A percentile compares a stretch with the other conserved stretches of the same genome.
Conservation (phyloP, 495 filamentous ascomycete species). For the Penicillium steckii region DNA sequence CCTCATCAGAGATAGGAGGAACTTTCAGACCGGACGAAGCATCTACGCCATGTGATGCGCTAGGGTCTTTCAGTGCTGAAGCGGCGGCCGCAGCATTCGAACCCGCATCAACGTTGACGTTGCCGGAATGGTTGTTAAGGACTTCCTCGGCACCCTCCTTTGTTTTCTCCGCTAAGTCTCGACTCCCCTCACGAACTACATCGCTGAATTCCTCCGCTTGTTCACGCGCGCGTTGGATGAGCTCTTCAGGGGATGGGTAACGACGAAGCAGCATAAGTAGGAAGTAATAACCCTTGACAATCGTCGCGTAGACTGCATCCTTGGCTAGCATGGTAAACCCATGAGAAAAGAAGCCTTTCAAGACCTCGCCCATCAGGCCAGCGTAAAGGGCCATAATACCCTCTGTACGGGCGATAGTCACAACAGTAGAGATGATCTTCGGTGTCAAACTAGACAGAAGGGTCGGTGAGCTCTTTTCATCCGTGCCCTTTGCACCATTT, state of each 20-base stretch:
- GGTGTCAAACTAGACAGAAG: constrained; percentile 27
- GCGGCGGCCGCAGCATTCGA: constrained; percentile 21
- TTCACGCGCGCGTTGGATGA: constrained; percentile 42
- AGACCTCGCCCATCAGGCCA: constrained; percentile 71
- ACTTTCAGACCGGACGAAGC: constrained; percentile 22
- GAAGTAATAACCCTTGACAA: constrained; percentile 66
- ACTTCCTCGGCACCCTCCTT: constrained; percentile 27
- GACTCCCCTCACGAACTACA: constrained; percentile 42
- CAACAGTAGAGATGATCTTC: constrained; percentile 62
- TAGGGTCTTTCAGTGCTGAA: background rate
- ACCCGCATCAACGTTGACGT: constrained; percentile 36
- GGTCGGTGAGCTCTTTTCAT: constrained; percentile 1
- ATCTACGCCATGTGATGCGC: constrained; percentile 17
- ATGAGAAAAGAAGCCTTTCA: constrained; percentile 84
- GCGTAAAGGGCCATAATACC: constrained; percentile 72
- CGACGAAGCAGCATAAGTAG: constrained; percentile 35
- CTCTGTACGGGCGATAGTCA: constrained; percentile 62
- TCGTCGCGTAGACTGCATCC: constrained; percentile 70
- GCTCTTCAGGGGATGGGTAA: constrained; percentile 46
- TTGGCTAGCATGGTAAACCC: constrained; percentile 91
- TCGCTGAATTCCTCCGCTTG: constrained; percentile 46
- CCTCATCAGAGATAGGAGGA: constrained; percentile 20
- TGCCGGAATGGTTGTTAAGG: constrained; percentile 26
- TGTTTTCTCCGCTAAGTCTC: constrained; percentile 34
- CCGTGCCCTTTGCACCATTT: background rate